Evolutionary conservation across 2,329 filamentous ascomycete species (phyloP), one percentile per base, ranked within the genome.

Genomic region (Hypoxylon sp.): DNA sequence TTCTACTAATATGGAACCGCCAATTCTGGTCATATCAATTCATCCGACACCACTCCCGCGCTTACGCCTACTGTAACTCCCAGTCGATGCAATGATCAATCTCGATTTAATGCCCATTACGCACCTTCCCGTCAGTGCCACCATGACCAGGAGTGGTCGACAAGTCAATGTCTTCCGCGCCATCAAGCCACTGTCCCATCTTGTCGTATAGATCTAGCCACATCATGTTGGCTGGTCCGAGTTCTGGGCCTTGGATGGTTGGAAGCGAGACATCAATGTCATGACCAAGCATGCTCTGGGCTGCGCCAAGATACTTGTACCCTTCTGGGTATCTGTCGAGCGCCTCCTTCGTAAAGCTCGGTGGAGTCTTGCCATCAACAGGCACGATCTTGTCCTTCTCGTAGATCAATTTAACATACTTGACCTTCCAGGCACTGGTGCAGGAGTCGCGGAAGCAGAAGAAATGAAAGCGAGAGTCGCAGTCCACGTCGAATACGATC

Each of bases 321-420:
- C 83, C 84, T 63, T 79, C 75, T 5, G 83, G 83, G 64, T 81
- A 83, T 42, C 68, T 74, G 6, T 74, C 75, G 52, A 85, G 75
- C 48, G 80, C 77, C 11, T 80, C 78, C 27, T 70, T 56, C n/a
- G 76, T 63, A 67, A 85, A 83, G 0, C 39, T 62, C 0, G 83
- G 83, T 15, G 76, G 76, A 5, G 75, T 75, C 69, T 72, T 75
- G 39, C 84, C 83, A 68, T 85, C 80, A 39, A 82, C 80, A 3
- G 83, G 79, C 2, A 85, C 79, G 31, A 85, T 74, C 77, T 83
- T 85, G 77, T 85, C 83, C 75, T 85, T 84, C 67, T 84, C 83
- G 73, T 84, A 84, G 69, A 84, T 79, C 56, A 85, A 77, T 77
- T 85, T 85, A 75, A 84, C 82, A 67, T 81, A 84, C 54, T 78